phyloP scores from a whole-genome alignment of 345 rosid species.

The Gossypium rotundifolium region DNA sequence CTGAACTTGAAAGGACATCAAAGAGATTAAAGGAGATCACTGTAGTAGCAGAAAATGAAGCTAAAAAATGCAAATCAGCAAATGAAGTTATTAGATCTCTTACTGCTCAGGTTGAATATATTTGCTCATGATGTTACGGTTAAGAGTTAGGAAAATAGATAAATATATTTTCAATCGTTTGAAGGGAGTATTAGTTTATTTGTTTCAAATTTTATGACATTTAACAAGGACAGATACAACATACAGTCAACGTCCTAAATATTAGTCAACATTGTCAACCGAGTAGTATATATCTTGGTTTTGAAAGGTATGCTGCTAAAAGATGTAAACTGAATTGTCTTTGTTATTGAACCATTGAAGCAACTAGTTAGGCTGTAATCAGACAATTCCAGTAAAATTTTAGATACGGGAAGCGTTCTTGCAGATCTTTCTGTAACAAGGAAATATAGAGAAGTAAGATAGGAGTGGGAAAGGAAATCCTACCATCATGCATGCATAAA shows the following conservation, averaged over 20 bases:
- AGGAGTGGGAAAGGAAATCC: not conserved
- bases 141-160: conserved; percentile 4
- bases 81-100: conserved; percentile 74
- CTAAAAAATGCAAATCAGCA: conserved; percentile 74
- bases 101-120: conserved; percentile 58
- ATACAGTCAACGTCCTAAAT: not conserved
- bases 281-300: not conserved
- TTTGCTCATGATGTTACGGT: not conserved
- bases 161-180: not conserved
- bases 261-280: not conserved
- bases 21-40: conserved; percentile 61
- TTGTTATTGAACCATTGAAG: not conserved
- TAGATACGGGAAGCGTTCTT: not conserved
- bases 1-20: conserved; percentile 60
- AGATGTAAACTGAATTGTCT: not conserved
- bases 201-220: not conserved
- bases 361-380: not conserved
- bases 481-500: not conserved
- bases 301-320: not conserved
- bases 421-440: not conserved
- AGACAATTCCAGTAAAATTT: not conserved
- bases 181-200: not conserved
- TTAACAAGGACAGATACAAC: not conserved
- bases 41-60: conserved; percentile 76
- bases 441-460: not conserved